phyloP scores from a whole-genome alignment of 352 stramenopile genomes.

The Globisporangium irregulare region DNA sequence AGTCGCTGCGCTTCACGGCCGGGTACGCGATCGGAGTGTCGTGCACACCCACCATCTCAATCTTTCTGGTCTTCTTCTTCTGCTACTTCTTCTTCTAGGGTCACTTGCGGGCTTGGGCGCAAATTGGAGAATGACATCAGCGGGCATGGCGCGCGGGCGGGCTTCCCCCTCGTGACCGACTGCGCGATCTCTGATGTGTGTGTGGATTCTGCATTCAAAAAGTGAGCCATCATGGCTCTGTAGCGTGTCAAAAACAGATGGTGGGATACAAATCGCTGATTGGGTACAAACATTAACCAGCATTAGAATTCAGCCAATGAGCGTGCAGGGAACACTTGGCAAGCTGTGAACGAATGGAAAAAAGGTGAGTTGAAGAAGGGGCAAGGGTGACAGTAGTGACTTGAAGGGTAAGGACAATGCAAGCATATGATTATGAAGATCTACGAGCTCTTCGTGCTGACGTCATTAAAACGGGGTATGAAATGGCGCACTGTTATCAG shows the following conservation, averaged over 20 bases:
- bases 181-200: constrained; percentile 2
- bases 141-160: no score
- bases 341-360: not conserved
- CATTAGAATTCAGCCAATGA: not conserved
- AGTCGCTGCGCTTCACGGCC: constrained; percentile 37
- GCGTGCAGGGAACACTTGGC: not conserved
- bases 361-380: not conserved
- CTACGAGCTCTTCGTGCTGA: not conserved
- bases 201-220: not conserved
- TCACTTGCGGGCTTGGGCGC: constrained; percentile 4
- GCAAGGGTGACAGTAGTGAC: not conserved
- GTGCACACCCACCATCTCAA: constrained; percentile 1
- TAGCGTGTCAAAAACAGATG: not conserved
- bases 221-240: not conserved
- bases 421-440: not conserved
- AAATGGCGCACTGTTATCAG: not conserved
- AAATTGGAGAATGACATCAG: constrained; percentile 11
- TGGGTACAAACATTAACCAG: not conserved
- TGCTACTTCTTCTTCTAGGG: not conserved
- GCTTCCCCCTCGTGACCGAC: not conserved
- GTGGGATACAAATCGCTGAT: not conserved
- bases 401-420: not conserved
- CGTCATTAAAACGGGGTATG: not conserved
- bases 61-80: not conserved
- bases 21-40: constrained; percentile 40